Evolutionary conservation across 495 filamentous ascomycete genomes (phyloP).

Genomic region (Melanomma pulvis-pyrius): DNA sequence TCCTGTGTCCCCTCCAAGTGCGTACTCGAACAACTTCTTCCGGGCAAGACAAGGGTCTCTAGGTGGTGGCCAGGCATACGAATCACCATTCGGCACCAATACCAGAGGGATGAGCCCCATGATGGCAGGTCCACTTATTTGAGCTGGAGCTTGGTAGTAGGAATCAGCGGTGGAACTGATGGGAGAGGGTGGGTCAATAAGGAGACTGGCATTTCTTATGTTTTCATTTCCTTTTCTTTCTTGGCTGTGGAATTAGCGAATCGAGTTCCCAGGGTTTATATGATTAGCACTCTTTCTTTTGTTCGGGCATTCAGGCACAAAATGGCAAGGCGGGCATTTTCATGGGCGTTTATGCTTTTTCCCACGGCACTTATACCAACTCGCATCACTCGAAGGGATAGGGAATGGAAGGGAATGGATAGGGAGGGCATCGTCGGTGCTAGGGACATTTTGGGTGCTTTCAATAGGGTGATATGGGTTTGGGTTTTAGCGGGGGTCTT

Average conservation of each 20-base stretch:
- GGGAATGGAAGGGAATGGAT: neutral
- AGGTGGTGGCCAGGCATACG: conserved; percentile 17
- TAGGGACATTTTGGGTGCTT: neutral
- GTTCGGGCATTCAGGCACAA: neutral
- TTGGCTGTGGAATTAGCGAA: too few relatives aligned
- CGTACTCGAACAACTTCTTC: conserved; percentile 25
- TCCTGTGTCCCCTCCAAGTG: conserved; percentile 4
- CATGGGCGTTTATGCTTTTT: neutral
- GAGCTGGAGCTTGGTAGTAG: neutral
- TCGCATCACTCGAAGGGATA: conserved; percentile 3
- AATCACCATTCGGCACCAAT: conserved; percentile 22
- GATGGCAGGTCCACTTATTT: conserved; percentile 26
- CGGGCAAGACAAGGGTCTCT: conserved; percentile 25
- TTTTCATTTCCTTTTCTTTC: neutral
- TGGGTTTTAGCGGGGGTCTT: neutral
- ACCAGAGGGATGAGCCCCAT: conserved; percentile 29
- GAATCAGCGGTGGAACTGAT: neutral
- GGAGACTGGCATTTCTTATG: neutral
- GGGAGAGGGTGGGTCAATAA: too few relatives aligned
- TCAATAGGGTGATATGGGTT: neutral
- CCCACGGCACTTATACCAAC: conserved; percentile 2
- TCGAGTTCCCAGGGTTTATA: neutral
- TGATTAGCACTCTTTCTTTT: neutral
- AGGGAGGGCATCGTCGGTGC: neutral
- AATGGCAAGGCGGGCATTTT: neutral